phyloP scores from a whole-genome alignment of 2,329 filamentous ascomycete genomes.

The Zopfia rhizophila region DNA sequence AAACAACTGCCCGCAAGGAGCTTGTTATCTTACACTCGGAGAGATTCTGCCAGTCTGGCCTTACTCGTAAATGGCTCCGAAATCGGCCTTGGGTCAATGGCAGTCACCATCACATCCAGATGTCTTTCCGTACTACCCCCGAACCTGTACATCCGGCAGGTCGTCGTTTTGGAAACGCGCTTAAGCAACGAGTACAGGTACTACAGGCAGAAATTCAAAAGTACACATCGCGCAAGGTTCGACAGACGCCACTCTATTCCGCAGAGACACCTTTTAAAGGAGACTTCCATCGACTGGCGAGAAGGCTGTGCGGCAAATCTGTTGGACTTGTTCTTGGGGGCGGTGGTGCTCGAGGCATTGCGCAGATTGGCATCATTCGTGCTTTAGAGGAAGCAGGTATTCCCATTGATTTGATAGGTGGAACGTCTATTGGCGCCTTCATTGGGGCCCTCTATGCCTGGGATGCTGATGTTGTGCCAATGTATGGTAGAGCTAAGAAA shows the following conservation, averaged over 20 bases:
- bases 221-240: constrained; percentile 93
- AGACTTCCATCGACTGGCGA: constrained; percentile 92
- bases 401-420: constrained; percentile 93
- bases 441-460: constrained; percentile 95
- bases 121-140: constrained; percentile 81
- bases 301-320: constrained; percentile 90
- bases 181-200: constrained; percentile 94
- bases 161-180: constrained; percentile 81
- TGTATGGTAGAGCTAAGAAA: constrained; percentile 96
- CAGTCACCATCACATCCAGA: constrained; percentile 96
- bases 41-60: constrained; percentile 82
- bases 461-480: constrained; percentile 95
- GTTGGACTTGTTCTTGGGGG: constrained; percentile 94
- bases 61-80: constrained; percentile 85
- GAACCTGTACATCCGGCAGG: constrained; percentile 80
- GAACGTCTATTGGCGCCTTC: constrained; percentile 95
- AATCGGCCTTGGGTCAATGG: constrained; percentile 99
- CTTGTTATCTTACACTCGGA: constrained; percentile 90
- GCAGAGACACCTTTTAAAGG: constrained; percentile 94
- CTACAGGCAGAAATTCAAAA: constrained; percentile 98
- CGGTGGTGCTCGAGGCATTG: constrained; percentile 89
- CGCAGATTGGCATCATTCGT: constrained; percentile 92
- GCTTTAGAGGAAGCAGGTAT: constrained; percentile 96
- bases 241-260: constrained; percentile 88
- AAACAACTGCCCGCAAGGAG: constrained; percentile 94